Evolutionary conservation across 768 basidiomycete genomes (phyloP).

Genomic region (Hygrophorus pudorinus): DNA sequence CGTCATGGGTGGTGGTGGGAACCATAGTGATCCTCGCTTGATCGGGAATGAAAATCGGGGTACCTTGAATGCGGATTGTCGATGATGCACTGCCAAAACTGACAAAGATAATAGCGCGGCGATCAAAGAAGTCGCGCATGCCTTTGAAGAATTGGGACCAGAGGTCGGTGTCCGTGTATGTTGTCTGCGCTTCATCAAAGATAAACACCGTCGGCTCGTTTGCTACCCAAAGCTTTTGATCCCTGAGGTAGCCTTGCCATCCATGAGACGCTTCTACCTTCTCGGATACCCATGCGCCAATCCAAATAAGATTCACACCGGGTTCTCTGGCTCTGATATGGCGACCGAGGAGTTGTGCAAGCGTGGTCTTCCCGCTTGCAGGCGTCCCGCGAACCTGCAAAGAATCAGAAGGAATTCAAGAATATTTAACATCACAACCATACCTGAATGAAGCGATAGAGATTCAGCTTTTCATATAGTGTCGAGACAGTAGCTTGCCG

Average conservation of each 20-base stretch:
- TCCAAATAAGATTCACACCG: constrained; percentile 4
- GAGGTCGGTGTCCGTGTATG: constrained; percentile 6
- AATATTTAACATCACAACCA: neutral
- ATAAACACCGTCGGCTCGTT: constrained; percentile 9
- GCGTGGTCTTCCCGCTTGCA: constrained; percentile 10
- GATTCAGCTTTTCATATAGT: neutral
- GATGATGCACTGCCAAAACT: constrained; percentile 10
- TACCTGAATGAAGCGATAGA: constrained; percentile 4
- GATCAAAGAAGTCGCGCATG: neutral
- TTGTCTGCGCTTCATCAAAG: constrained; percentile 11
- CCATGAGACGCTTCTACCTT: neutral
- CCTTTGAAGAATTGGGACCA: constrained; percentile 10
- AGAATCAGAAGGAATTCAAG: constrained; percentile 2
- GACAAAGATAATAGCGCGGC: constrained; percentile 9
- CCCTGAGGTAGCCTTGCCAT: neutral
- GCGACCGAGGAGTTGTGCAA: constrained; percentile 7
- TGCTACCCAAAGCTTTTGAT: constrained; percentile 5
- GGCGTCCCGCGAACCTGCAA: constrained; percentile 12
- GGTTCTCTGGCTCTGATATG: constrained; percentile 7
- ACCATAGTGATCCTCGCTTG: constrained; percentile 7
- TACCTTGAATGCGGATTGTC: neutral
- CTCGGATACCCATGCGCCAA: constrained; percentile 1
- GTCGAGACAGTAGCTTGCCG: neutral
- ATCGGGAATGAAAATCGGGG: constrained; percentile 3
- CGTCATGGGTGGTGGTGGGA: constrained; percentile 6